phyloP scores from a whole-genome alignment of 1,284 basidiomycete genomes.

The Athelia sp. region DNA sequence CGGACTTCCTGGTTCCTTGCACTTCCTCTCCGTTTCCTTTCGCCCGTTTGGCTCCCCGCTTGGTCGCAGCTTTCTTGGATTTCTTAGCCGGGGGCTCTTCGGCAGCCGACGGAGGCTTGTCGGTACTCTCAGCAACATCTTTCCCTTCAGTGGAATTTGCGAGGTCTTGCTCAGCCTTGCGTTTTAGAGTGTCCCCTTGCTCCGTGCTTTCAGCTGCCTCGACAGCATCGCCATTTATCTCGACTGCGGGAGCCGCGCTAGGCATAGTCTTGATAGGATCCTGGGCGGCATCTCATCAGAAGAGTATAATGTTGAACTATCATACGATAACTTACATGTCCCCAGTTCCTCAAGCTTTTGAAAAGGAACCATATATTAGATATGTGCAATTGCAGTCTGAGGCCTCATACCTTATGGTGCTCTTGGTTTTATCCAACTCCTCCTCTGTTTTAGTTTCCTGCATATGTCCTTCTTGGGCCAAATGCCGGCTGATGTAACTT shows the following conservation, averaged over 20 bases:
- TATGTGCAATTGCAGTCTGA: neutral
- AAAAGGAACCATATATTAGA: neutral
- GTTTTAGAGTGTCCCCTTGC: neutral
- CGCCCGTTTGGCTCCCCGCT: neutral
- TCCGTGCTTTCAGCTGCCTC: neutral
- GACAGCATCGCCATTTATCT: neutral
- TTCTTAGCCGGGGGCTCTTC: no score
- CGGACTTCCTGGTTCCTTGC: neutral
- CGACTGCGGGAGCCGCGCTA: neutral
- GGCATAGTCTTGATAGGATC: constrained; percentile 8
- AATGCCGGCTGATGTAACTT: constrained; percentile 27
- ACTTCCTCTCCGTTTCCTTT: neutral
- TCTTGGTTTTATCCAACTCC: constrained; percentile 29
- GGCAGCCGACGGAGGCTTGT: no score
- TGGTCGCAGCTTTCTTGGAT: neutral
- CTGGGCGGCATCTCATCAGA: constrained; percentile 1
- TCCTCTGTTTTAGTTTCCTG: constrained; percentile 30
- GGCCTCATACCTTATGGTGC: constrained; percentile 26
- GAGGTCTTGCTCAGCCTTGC: no score
- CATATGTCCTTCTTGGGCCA: constrained; percentile 28
- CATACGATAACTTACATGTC: constrained; percentile 23
- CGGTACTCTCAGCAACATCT: no score
- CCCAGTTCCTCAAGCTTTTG: constrained; percentile 28
- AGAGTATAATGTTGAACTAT: neutral
- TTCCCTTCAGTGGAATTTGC: no score